These are phyloP conservation scores for Aphanomyces euteiches DNA, from an alignment of 352 stramenopile genomes.

Conservation along the genomic window DNA sequence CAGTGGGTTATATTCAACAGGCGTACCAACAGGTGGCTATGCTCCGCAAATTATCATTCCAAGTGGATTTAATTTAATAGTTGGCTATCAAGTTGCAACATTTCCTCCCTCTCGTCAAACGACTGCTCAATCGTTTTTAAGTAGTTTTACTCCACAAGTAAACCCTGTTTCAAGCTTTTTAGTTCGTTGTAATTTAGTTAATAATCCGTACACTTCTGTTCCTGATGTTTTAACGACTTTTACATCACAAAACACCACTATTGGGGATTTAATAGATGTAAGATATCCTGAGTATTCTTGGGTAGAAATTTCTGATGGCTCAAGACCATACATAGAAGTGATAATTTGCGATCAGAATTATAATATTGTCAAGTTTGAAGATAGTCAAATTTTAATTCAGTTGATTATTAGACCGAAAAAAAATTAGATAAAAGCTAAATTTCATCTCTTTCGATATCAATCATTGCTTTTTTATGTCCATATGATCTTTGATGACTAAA, in stretches of 20 bases:
- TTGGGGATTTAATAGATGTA: conserved; percentile 9
- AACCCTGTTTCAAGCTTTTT: neutral
- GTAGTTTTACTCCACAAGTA: neutral
- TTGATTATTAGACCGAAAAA: neutral
- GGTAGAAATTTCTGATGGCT: neutral
- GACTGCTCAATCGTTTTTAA: neutral
- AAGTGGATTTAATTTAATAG: neutral
- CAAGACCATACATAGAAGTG: conserved; percentile 9
- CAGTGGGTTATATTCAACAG: conserved; percentile 33
- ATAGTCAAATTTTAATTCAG: neutral
- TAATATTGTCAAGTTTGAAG: conserved; percentile 7
- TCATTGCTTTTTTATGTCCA: too few species aligned
- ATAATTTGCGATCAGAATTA: conserved; percentile 2
- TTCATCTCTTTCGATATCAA: too few species aligned
- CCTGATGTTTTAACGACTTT: conserved; percentile 14
- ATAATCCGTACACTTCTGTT: neutral
- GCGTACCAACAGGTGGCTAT: conserved; percentile 22
- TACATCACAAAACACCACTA: conserved; percentile 3
- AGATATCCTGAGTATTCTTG: neutral
- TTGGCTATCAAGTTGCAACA: neutral
- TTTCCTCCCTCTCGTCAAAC: neutral
- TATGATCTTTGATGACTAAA: too few species aligned
- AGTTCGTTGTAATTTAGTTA: conserved; percentile 18
- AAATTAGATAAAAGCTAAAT: too few species aligned
- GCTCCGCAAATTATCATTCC: neutral